Conservation (phyloP, 2,329 filamentous ascomycete species). For the Torrubiella hemipterigena region DNA sequence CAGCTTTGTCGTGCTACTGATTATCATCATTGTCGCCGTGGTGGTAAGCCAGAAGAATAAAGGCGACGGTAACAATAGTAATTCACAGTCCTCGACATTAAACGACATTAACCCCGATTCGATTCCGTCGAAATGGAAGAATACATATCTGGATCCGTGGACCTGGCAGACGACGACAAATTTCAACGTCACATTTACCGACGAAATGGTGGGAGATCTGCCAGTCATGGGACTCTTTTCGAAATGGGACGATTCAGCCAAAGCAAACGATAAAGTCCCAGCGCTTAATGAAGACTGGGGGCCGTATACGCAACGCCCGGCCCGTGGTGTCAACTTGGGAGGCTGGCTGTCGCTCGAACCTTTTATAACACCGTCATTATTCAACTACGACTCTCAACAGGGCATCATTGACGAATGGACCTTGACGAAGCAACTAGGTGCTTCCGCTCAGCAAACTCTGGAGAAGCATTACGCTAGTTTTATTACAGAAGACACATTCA, state of each 20-base stretch:
- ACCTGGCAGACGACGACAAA: constrained; percentile 82
- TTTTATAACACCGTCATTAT: constrained; percentile 89
- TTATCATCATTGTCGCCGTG: constrained; percentile 54
- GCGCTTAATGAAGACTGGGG: constrained; percentile 65
- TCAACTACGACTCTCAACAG: constrained; percentile 51
- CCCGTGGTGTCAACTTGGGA: constrained; percentile 83
- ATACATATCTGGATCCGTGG: constrained; percentile 76
- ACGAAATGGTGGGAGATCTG: constrained; percentile 71
- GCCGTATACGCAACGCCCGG: constrained; percentile 64
- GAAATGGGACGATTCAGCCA: constrained; percentile 71
- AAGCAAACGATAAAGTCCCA: constrained; percentile 70
- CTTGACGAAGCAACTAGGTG: constrained; percentile 58
- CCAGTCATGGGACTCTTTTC: constrained; percentile 81
- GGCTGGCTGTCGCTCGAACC: constrained; percentile 92
- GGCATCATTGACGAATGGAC: constrained; percentile 83
- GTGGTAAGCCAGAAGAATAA: constrained; percentile 51
- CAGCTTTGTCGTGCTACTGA: constrained; percentile 43
- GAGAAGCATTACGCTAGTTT: constrained; percentile 89
- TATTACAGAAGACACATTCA: constrained; percentile 73
- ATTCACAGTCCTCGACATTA: constrained; percentile 25
- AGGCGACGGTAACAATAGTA: constrained; percentile 11
- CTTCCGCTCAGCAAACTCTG: constrained; percentile 52
- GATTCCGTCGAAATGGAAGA: constrained; percentile 55
- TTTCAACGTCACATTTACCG: constrained; percentile 92
- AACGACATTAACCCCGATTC: constrained; percentile 39